Percentiles rank a stretch among this genome's conserved stretches.
Conservation (phyloP, 495 filamentous ascomycete genomes). For the Xylaria grammica region DNA sequence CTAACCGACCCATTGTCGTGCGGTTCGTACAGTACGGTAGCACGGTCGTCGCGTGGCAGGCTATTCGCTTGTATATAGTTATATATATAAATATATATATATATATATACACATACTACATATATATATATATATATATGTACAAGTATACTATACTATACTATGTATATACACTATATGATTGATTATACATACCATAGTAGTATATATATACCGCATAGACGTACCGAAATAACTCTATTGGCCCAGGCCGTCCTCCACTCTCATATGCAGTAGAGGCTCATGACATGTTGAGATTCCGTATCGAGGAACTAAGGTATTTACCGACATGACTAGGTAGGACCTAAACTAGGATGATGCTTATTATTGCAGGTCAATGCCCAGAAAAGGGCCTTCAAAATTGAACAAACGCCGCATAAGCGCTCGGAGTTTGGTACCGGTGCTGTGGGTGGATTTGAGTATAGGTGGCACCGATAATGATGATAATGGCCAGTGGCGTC, state of each 20-base stretch:
- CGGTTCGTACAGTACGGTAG: background rate
- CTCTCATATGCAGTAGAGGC: background rate
- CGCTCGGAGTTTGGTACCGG: constrained; percentile 18
- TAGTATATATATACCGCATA: background rate
- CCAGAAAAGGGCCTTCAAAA: background rate
- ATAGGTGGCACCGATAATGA: constrained; percentile 9
- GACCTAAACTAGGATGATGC: constrained; percentile 9
- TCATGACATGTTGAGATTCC: constrained; percentile 11
- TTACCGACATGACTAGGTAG: constrained; percentile 25
- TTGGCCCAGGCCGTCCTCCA: constrained; percentile 5
- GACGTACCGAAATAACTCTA: background rate
- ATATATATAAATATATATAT: background rate
- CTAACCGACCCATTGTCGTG: constrained; percentile 11
- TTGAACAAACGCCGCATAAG: constrained; percentile 10
- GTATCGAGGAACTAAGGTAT: constrained; percentile 10
- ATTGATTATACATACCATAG: no score
- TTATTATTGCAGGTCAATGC: constrained; percentile 9
- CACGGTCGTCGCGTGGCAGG: constrained; percentile 15
- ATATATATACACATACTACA: no score
- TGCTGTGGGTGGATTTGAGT: constrained; percentile 21
- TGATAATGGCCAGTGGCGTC: constrained; percentile 10
- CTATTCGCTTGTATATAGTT: constrained; percentile 7
- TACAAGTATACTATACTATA: no score
- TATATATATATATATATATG: background rate
- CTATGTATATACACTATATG: no score